Base-by-base conservation (phyloP, 805 yeast genomes). In the Tetrapisispora namnaoensis region DNA sequence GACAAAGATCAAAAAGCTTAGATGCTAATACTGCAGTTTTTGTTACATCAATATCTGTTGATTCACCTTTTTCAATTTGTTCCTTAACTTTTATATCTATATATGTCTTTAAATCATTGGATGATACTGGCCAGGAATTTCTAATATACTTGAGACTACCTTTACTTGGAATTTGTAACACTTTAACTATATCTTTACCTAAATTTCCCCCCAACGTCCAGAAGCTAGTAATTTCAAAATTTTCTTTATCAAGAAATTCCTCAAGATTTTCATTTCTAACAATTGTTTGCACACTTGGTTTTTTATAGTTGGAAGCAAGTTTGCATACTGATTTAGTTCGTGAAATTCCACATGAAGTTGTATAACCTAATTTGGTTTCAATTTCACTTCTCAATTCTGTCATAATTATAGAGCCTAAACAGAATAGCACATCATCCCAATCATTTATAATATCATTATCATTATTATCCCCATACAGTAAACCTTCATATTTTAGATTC, bases 201-300 rank as follows among this genome's bases (percentile, higher is more conserved):
- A 75, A 66, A 55, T 86, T 87, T 2, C 98, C 99, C 7, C 99
- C 98, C 73, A 91, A 70, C 0, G 95, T 88, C 77, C 95, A 83
- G 49, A 91, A 78, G 55, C 89, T 95, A 0, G 78, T 76, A 20
- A 91, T 61, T 50, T 80, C 78, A 61, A 83, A 81, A 24, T 75
- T 71, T 1, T 61, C 67, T 37, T 55, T 47, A 30, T 70, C 70
- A 11, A 90, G 63, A 61, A 91, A 93, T 0, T 60, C 57, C 2
- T 68, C 53, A 1, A 82, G 69, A 16, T 77, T 66, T 1, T 60
- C 57, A 39, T 76, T 76, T 28, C 82, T 63, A 0, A 93, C 72
- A 2, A 86, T 73, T 0, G 97, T 87, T 62, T 93, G 98, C 40
- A 81, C 79, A 61, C 87, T 80, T 0, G 99, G 99, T 58, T 93